Percentiles rank a stretch among this genome's conserved stretches.
phyloP scores from a whole-genome alignment of 179 eudicot genomes.

The Amaranthus tricolor region DNA sequence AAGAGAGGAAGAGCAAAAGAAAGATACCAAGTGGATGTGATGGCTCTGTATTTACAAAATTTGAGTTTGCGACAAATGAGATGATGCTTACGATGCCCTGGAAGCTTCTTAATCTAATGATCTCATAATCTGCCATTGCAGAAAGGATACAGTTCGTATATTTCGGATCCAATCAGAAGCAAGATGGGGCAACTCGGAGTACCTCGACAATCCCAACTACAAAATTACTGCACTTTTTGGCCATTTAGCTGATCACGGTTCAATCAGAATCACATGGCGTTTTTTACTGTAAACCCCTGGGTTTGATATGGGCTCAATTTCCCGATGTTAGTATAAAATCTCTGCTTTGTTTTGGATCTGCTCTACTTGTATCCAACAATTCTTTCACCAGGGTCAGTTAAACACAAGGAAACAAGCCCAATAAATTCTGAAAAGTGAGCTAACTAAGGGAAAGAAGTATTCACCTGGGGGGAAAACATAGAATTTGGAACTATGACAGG shows the following conservation, averaged over 20 bases:
- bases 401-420: neutral
- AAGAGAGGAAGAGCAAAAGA: too few relatives aligned
- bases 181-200: constrained; percentile 98
- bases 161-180: constrained; percentile 53
- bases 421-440: constrained; percentile 3
- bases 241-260: constrained; percentile 90
- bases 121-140: too few relatives aligned
- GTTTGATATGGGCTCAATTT: too few relatives aligned
- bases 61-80: too few relatives aligned
- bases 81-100: too few relatives aligned
- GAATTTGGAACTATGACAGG: constrained; percentile 93
- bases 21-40: too few relatives aligned
- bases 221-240: too few relatives aligned
- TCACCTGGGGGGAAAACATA: constrained; percentile 86
- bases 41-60: too few relatives aligned
- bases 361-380: neutral
- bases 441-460: constrained; percentile 10
- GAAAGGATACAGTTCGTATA: too few relatives aligned
- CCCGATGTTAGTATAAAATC: constrained; percentile 60
- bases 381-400: neutral
- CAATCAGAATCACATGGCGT: constrained; percentile 85
- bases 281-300: constrained; percentile 91
- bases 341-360: neutral
- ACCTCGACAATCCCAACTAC: constrained; percentile 74
- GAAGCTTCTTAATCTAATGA: too few relatives aligned